A percentile compares a stretch with the other conserved stretches of the same genome.
Evolutionary conservation across 441 rosid species (phyloP).

Genomic region (Cnidoscolus chayamansa): DNA sequence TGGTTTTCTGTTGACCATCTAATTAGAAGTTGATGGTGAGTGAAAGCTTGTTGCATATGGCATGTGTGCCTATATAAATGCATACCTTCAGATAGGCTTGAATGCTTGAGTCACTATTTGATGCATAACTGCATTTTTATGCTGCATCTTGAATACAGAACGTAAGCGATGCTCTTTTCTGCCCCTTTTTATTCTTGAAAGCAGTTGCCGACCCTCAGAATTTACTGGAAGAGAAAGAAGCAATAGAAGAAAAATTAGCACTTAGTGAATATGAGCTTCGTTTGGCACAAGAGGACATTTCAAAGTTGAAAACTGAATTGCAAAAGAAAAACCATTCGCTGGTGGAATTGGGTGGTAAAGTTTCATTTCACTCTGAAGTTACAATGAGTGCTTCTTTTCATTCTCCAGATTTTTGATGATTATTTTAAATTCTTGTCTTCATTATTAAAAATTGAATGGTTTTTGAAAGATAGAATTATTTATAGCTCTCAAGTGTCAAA

Average conservation of each 20-base stretch:
- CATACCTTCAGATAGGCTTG: conserved; percentile 4
- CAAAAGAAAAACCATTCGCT: conserved; percentile 51
- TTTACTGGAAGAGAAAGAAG: conserved; percentile 83
- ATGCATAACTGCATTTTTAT: conserved; percentile 17
- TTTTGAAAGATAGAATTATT: background rate
- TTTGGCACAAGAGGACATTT: conserved; percentile 80
- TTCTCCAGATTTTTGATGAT: background rate
- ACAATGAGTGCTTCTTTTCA: background rate
- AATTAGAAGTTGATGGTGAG: background rate
- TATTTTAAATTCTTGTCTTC: background rate
- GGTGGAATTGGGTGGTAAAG: conserved; percentile 50
- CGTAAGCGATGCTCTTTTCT: conserved; percentile 24
- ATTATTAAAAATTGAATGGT: background rate
- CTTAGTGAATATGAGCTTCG: conserved; percentile 82
- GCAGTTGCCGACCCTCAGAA: conserved; percentile 93
- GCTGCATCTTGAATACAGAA: conserved; percentile 21
- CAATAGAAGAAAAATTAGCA: conserved; percentile 71
- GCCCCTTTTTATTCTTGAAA: conserved; percentile 23
- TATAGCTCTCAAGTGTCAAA: conserved; percentile 14
- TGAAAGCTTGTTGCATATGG: background rate
- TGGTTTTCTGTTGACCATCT: background rate
- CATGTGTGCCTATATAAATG: background rate
- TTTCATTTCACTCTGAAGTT: background rate
- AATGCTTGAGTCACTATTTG: conserved; percentile 1
- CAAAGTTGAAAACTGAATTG: conserved; percentile 64